phyloP scores from a whole-genome alignment of 768 basidiomycete species.

The Pleurotus cornucopiae region DNA sequence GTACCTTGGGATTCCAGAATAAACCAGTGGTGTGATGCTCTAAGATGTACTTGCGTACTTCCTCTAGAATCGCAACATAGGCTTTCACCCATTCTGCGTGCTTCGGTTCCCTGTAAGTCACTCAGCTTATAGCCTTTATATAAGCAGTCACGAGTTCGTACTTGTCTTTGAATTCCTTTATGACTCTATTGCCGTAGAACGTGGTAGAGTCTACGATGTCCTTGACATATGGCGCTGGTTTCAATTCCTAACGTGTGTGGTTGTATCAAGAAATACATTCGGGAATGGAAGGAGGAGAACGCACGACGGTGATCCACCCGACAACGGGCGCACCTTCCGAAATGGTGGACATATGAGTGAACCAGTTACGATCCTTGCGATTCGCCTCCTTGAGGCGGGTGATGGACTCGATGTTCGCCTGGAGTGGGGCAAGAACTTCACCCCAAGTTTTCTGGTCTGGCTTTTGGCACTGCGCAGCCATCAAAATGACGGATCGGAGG shows the following conservation, averaged over 20 bases:
- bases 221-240: conserved; percentile 74
- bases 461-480: conserved; percentile 73
- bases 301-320: conserved; percentile 85
- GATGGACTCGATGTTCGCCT: conserved; percentile 68
- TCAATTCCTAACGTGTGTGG: conserved; percentile 44
- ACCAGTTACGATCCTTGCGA: conserved; percentile 77
- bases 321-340: conserved; percentile 77
- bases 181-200: conserved; percentile 87
- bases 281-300: conserved; percentile 20
- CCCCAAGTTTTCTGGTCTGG: conserved; percentile 61
- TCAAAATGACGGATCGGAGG: conserved; percentile 63
- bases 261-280: background rate
- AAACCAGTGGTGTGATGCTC: conserved; percentile 86
- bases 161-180: conserved; percentile 94
- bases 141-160: conserved; percentile 29
- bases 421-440: conserved; percentile 62
- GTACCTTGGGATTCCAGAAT: conserved; percentile 81
- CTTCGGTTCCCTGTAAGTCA: conserved; percentile 64
- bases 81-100: conserved; percentile 87
- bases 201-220: conserved; percentile 83
- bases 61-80: conserved; percentile 69
- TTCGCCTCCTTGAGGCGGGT: conserved; percentile 80
- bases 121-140: background rate
- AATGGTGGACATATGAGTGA: conserved; percentile 74
- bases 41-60: conserved; percentile 75